Evolutionary conservation across 768 basidiomycete species (phyloP).

Genomic region (Russula olivacea): DNA sequence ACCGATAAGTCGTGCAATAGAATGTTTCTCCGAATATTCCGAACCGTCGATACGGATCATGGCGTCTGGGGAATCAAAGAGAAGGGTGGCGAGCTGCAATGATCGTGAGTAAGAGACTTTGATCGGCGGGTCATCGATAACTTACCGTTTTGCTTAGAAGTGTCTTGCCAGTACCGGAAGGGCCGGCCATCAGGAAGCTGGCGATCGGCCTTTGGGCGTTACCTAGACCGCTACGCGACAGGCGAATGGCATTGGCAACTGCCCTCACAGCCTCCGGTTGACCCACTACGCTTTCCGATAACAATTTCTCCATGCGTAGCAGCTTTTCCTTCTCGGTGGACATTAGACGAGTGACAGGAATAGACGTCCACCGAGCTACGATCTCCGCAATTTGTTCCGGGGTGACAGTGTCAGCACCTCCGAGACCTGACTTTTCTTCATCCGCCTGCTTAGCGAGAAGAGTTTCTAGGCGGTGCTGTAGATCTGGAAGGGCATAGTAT

Average conservation of each 20-base stretch:
- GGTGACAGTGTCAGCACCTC: conserved; percentile 64
- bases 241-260: conserved; percentile 87
- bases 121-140: conserved; percentile 13
- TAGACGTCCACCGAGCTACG: conserved; percentile 87
- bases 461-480: conserved; percentile 63
- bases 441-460: conserved; percentile 68
- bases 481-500: conserved; percentile 88
- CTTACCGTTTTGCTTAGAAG: conserved; percentile 82
- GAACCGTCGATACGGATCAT: conserved; percentile 92
- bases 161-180: conserved; percentile 88
- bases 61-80: conserved; percentile 88
- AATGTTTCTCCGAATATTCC: conserved; percentile 85
- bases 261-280: conserved; percentile 89
- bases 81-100: conserved; percentile 69
- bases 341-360: conserved; percentile 82
- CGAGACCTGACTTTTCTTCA: conserved; percentile 55
- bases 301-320: conserved; percentile 76
- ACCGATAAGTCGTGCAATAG: conserved; percentile 63
- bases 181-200: conserved; percentile 89
- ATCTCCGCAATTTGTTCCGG: conserved; percentile 92
- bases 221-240: conserved; percentile 90
- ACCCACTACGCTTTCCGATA: conserved; percentile 75
- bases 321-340: conserved; percentile 90
- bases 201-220: conserved; percentile 86
- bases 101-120: conserved; percentile 14